Base-by-base conservation (phyloP, 805 yeast species). In the Candida glaebosa region DNA sequence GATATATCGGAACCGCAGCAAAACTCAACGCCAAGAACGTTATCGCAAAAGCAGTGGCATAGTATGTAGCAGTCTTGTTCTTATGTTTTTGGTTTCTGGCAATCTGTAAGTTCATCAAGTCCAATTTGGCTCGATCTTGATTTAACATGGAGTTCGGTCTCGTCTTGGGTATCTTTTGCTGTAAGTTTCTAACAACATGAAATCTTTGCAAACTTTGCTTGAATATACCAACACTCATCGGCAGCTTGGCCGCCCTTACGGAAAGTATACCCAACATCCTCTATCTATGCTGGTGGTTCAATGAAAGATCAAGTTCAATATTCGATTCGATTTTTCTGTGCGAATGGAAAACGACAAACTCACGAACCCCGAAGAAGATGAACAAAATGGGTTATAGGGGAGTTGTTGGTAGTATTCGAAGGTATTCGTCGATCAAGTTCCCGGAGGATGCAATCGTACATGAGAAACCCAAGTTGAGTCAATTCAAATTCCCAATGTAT, bases 1-100 rank as follows among this genome's bases (percentile, higher is more conserved):
- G 71, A 62, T 93, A 93, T 5, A 93, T 66, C 3, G 98, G 98
- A 15, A 93, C 99, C 1, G 96, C 87, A 7, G 89, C 86, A 63
- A 88, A 93, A 0, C 95, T 76, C 4, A 91, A 68, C 0, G 95
- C 87, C 14, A 87, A 64, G 47, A 87, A 86, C 2, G 80, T 65
- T 20, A 90, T 63, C 9, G 81, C 80, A 16, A 87, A 69, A n/a
- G 91, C 82, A 2, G 78, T 68, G 10, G 84, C 68, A 56, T 87
- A 87, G 56, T 80, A 76, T 2, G 82, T 76, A 5, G 82, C 78
- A 0, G 91, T 77, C 32, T 69, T 60, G 51, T 76, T 76, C 43
- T 67, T 71, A 38, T 43, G 55, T 37, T 53, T 56, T 26, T 60
- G 58, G 37, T 53, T 49, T 34, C 57, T 61, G 34, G 55, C 63